Percentiles rank a stretch among this genome's conserved stretches.
phyloP scores from a whole-genome alignment of 2,329 filamentous ascomycete genomes.

The Fusarium xyrophilum region DNA sequence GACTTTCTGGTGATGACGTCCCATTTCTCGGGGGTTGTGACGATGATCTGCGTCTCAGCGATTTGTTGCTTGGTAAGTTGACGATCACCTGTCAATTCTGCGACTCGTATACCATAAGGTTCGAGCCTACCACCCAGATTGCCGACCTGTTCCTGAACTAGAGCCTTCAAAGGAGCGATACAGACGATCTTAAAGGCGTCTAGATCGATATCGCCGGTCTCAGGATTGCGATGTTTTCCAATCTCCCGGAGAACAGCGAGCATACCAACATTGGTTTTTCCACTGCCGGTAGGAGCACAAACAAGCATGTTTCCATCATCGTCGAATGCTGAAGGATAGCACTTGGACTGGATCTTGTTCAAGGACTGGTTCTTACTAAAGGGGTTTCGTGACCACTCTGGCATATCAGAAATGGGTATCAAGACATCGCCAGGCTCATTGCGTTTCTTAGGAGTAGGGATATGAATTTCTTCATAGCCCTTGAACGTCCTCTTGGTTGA shows the following conservation, averaged over 20 bases:
- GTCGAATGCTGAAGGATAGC: slow-evolving; percentile 87
- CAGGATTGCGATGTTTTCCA: slow-evolving; percentile 88
- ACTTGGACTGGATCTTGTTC: slow-evolving; percentile 95
- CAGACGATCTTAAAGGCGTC: slow-evolving; percentile 99
- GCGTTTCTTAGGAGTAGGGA: slow-evolving; percentile 89
- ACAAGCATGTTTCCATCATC: slow-evolving; percentile 98
- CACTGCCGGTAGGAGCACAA: slow-evolving; percentile 94
- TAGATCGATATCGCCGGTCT: slow-evolving; percentile 91
- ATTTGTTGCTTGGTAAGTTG: slow-evolving; percentile 99
- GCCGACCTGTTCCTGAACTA: slow-evolving; percentile 97
- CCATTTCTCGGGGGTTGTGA: slow-evolving; percentile 98
- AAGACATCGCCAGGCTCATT: slow-evolving; percentile 80
- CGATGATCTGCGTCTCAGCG: slow-evolving; percentile 95
- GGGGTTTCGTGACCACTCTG: slow-evolving; percentile 87
- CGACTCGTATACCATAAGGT: slow-evolving; percentile 87
- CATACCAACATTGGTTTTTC: slow-evolving; percentile 99
- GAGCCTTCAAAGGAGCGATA: slow-evolving; percentile 92
- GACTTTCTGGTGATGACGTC: slow-evolving; percentile 98
- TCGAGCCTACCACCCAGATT: slow-evolving; percentile 94
- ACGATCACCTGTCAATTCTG: slow-evolving; percentile 96
- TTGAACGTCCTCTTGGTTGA: slow-evolving; percentile 97
- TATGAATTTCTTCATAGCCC: slow-evolving; percentile 98
- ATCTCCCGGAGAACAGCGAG: slow-evolving; percentile 94
- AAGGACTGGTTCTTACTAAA: slow-evolving; percentile 87
- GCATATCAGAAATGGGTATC: slow-evolving; percentile 85